Evolutionary conservation across 257 asterid genomes (phyloP).

Genomic region (Solanum okadae): DNA sequence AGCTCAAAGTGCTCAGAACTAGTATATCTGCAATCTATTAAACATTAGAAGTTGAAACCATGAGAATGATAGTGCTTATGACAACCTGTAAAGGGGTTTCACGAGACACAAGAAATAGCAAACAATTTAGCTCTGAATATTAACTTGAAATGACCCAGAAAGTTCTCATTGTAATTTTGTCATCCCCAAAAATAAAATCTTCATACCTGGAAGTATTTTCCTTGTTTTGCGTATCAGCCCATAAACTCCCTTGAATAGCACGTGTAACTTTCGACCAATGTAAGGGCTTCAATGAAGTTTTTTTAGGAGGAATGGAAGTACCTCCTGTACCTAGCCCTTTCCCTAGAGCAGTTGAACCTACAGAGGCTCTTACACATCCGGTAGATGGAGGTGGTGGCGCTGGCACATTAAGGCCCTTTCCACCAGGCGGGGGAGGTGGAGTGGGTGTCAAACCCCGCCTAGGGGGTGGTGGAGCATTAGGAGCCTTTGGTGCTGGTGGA

Average conservation of each 20-base stretch:
- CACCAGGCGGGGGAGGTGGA: conserved; percentile 39
- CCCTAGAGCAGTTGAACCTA: conserved; percentile 31
- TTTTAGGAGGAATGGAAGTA: conserved; percentile 77
- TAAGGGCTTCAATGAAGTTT: conserved; percentile 78
- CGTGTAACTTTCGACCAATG: conserved; percentile 98
- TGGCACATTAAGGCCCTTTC: conserved; percentile 20
- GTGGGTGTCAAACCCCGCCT: conserved; percentile 43
- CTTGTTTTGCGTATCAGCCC: conserved; percentile 91
- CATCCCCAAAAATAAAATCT: conserved; percentile 1
- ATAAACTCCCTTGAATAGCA: conserved; percentile 92
- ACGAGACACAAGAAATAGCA: background rate
- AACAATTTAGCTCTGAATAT: background rate
- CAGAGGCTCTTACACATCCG: conserved; percentile 60
- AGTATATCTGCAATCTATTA: background rate
- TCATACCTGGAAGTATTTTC: conserved; percentile 70
- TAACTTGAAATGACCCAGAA: background rate
- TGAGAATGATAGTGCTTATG: background rate
- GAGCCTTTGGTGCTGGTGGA: conserved; percentile 32
- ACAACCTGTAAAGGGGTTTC: background rate
- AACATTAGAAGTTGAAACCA: background rate
- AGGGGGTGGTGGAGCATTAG: conserved; percentile 39
- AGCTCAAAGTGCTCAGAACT: background rate
- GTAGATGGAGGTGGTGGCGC: conserved; percentile 39
- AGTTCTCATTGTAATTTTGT: background rate
- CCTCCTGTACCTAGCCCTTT: conserved; percentile 53